Conservation (phyloP, 2,329 filamentous ascomycete species). For the Colletotrichum aenigma region DNA sequence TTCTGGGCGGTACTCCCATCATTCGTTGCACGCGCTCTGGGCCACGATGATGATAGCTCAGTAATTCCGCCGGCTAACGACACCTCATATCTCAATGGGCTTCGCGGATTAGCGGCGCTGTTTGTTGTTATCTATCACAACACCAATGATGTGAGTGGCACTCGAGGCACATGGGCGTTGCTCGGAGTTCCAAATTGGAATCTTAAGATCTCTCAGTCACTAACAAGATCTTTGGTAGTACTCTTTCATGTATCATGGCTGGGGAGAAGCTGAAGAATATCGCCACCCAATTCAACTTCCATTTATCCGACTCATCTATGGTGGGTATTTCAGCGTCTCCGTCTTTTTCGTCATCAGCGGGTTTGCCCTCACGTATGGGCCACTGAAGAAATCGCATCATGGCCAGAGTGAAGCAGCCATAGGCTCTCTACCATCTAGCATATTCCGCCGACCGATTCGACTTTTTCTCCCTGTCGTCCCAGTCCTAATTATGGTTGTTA, state of each 20-base stretch:
- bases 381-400: slow-evolving; percentile 27
- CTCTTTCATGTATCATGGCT: neutral
- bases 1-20: neutral
- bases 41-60: neutral
- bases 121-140: slow-evolving; percentile 62
- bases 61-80: neutral
- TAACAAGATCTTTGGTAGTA: neutral
- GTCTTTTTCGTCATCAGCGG: slow-evolving; percentile 42
- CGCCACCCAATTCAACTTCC: slow-evolving; percentile 23
- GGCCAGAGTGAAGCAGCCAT: slow-evolving; percentile 12
- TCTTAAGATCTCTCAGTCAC: slow-evolving; percentile 17
- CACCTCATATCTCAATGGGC: slow-evolving; percentile 62
- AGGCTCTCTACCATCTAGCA: slow-evolving; percentile 7
- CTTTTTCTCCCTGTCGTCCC: slow-evolving; percentile 19
- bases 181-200: neutral
- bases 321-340: slow-evolving; percentile 32
- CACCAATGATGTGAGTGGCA: slow-evolving; percentile 18
- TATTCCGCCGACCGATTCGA: slow-evolving; percentile 20
- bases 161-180: neutral
- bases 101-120: slow-evolving; percentile 59
- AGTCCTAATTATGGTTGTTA: neutral
- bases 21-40: neutral
- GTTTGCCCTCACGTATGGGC: slow-evolving; percentile 35
- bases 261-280: neutral
- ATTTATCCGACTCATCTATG: slow-evolving; percentile 31